Percentiles rank a stretch among this genome's conserved stretches.
Conservation (phyloP, 176 grass and related monocot genomes). For the Triticum monococcum region DNA sequence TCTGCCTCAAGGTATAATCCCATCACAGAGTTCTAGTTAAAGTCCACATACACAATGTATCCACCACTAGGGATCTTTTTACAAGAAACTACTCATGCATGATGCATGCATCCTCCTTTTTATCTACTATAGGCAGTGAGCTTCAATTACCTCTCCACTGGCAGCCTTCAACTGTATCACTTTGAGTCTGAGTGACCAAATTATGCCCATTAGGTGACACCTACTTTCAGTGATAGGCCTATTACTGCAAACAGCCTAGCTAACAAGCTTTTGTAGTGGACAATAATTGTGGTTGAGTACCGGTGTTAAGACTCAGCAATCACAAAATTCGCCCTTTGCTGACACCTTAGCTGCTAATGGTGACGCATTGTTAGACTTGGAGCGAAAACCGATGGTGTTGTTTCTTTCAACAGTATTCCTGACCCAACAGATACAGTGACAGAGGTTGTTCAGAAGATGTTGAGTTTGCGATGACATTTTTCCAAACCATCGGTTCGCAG, state of each 20-base stretch:
- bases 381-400: not conserved
- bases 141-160: conserved; percentile 40
- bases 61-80: conserved; percentile 26
- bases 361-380: conserved; percentile 10
- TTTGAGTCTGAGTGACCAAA: conserved; percentile 25
- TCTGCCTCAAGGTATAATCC: conserved; percentile 38
- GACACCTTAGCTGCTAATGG: conserved; percentile 41
- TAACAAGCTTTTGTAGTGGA: conserved; percentile 25
- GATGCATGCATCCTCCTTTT: not conserved
- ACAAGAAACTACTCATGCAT: not conserved
- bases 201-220: conserved; percentile 36
- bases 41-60: conserved; percentile 5
- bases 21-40: conserved; percentile 32
- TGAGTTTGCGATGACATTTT: conserved; percentile 1
- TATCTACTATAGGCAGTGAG: not conserved
- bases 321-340: conserved; percentile 1
- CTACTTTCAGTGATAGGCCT: conserved; percentile 32
- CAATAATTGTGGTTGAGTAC: conserved; percentile 28
- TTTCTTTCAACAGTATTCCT: conserved; percentile 19
- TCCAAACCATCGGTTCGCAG: not conserved
- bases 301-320: conserved; percentile 43
- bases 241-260: conserved; percentile 42
- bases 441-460: conserved; percentile 35
- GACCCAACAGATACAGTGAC: conserved; percentile 4
- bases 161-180: conserved; percentile 12